Percentiles rank a stretch among this genome's conserved stretches.
Evolutionary conservation across 2,329 filamentous ascomycete species (phyloP).

Genomic region (Exophiala phaeomuriformis): DNA sequence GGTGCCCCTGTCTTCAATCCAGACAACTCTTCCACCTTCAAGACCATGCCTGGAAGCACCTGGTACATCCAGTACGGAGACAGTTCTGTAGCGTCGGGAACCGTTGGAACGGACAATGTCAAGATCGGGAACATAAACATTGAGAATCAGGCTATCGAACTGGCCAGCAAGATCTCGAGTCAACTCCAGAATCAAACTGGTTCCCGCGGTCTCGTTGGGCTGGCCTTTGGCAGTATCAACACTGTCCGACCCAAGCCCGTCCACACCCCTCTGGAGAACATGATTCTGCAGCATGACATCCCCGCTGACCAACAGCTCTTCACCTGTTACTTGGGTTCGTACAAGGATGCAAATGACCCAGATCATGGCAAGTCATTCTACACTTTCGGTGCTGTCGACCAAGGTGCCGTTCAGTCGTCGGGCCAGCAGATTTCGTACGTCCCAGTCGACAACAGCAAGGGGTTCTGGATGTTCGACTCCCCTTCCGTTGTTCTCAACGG

Average conservation of each 20-base stretch:
- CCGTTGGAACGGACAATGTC: conserved; percentile 57
- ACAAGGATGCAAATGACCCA: conserved; percentile 42
- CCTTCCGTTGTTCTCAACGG: conserved; percentile 52
- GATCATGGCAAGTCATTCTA: conserved; percentile 54
- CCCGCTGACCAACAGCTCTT: conserved; percentile 51
- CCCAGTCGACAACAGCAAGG: conserved; percentile 54
- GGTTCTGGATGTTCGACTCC: conserved; percentile 63
- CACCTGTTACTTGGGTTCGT: conserved; percentile 56
- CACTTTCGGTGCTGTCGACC: conserved; percentile 66
- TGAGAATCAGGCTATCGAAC: conserved; percentile 57
- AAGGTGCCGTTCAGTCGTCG: conserved; percentile 50
- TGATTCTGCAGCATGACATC: conserved; percentile 54
- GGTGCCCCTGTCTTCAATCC: conserved; percentile 54
- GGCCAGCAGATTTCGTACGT: conserved; percentile 53
- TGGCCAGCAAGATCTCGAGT: conserved; percentile 52
- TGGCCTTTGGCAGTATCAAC: conserved; percentile 57
- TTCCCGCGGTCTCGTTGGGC: conserved; percentile 50
- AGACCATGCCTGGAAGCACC: conserved; percentile 40
- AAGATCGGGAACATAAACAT: conserved; percentile 55
- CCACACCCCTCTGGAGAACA: conserved; percentile 60
- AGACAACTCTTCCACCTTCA: conserved; percentile 54
- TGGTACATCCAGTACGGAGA: conserved; percentile 67
- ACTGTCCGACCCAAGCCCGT: conserved; percentile 51
- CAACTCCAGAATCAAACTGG: conserved; percentile 51
- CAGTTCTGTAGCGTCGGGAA: conserved; percentile 57